Conservation (phyloP, 139 green algal species). For the Chlorella sp. region DNA sequence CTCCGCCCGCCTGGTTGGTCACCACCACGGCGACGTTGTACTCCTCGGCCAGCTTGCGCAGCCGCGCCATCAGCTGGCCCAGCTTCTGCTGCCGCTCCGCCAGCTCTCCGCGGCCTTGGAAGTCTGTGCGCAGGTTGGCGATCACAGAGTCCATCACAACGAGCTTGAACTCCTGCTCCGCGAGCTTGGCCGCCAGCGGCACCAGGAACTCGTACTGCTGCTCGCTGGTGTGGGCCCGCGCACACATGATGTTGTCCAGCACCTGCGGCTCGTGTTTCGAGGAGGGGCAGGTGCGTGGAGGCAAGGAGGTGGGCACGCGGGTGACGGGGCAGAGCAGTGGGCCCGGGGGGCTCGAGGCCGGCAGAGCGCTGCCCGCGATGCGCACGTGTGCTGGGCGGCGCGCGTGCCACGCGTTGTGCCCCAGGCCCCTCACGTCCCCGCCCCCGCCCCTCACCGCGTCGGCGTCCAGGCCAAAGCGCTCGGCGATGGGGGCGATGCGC, state of each 20-base stretch:
- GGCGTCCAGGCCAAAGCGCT: constrained; percentile 78
- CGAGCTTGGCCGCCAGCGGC: constrained; percentile 72
- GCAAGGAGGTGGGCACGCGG: too few relatives aligned
- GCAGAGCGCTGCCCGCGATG: too few relatives aligned
- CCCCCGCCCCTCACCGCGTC: constrained; percentile 70
- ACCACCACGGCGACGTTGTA: constrained; percentile 90
- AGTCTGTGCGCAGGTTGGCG: constrained; percentile 85
- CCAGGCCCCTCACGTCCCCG: too few relatives aligned
- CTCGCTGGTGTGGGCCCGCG: constrained; percentile 82
- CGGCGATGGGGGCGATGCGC: constrained; percentile 81
- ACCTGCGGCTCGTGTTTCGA: too few relatives aligned
- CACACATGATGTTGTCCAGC: constrained; percentile 78
- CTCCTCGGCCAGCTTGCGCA: constrained; percentile 88
- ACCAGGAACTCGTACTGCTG: constrained; percentile 65
- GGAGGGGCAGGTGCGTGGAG: too few relatives aligned
- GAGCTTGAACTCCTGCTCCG: constrained; percentile 79
- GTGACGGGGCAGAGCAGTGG: too few relatives aligned
- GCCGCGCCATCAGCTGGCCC: constrained; percentile 60
- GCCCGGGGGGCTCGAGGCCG: too few relatives aligned
- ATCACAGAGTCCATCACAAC: constrained; percentile 92
- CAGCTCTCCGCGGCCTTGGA: constrained; percentile 87
- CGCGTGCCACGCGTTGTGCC: too few relatives aligned
- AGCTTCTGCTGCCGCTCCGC: constrained; percentile 93
- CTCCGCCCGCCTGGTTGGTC: constrained; percentile 85
- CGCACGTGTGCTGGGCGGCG: too few relatives aligned